These are phyloP conservation scores for Pseudovirgaria hyperparasitica DNA, from an alignment of 2,329 filamentous ascomycete genomes.

Conservation along the genomic window DNA sequence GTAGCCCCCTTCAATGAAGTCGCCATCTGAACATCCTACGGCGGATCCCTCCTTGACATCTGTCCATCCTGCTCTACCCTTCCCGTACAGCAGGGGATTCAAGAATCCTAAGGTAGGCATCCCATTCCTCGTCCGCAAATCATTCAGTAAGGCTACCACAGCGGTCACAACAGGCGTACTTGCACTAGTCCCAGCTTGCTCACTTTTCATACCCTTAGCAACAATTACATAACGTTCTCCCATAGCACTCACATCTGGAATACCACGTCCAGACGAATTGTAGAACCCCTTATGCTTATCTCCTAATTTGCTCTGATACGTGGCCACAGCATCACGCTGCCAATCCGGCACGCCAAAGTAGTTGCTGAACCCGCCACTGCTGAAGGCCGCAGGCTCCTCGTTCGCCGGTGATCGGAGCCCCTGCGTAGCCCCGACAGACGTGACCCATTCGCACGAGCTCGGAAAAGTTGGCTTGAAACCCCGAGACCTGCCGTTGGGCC, in stretches of 20 bases:
- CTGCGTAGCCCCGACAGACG: conserved; percentile 31
- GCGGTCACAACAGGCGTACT: conserved; percentile 11
- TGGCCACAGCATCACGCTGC: conserved; percentile 27
- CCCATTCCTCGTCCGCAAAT: conserved; percentile 32
- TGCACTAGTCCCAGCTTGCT: conserved; percentile 11
- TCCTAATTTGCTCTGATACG: conserved; percentile 29
- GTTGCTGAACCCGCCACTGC: conserved; percentile 26
- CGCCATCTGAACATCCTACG: conserved; percentile 8
- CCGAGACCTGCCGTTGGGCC: too few species aligned
- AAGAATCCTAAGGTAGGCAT: conserved; percentile 40
- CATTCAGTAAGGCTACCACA: conserved; percentile 28
- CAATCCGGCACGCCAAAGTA: conserved; percentile 22
- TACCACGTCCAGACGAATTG: conserved; percentile 34
- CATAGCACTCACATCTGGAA: conserved; percentile 38
- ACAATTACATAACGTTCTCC: conserved; percentile 20
- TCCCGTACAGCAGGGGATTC: conserved; percentile 31
- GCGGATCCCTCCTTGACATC: conserved; percentile 26
- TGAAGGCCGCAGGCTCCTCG: too few species aligned
- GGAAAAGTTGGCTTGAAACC: conserved; percentile 40
- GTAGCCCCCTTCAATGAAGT: conserved; percentile 8
- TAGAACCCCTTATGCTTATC: conserved; percentile 26
- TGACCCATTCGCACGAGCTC: conserved; percentile 39
- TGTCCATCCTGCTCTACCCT: conserved; percentile 20
- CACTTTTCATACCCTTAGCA: conserved; percentile 7
- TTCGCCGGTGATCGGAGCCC: conserved; percentile 7